Conservation (phyloP, 1,139 yeast species). For the Suhomyces anneliseae region DNA sequence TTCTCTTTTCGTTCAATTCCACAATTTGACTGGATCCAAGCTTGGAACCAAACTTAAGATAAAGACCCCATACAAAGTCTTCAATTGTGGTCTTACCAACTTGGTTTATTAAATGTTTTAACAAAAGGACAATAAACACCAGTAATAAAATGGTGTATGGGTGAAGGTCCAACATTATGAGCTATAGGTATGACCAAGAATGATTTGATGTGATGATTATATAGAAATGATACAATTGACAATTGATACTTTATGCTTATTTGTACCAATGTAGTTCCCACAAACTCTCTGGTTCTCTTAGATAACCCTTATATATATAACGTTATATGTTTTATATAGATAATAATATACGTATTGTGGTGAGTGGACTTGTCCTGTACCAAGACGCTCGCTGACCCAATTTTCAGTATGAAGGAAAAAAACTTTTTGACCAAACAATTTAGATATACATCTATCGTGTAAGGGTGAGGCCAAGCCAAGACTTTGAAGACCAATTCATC, state of each 20-base stretch:
- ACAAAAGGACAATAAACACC: conserved; percentile 32
- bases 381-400: neutral
- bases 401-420: conserved; percentile 7
- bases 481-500: neutral
- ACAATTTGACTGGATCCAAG: conserved; percentile 31
- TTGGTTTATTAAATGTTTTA: conserved; percentile 30
- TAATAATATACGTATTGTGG: no score
- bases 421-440: conserved; percentile 8
- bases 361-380: no score
- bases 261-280: no score
- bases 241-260: no score
- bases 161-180: conserved; percentile 27
- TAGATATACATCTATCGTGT: neutral
- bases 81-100: conserved; percentile 40
- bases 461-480: conserved; percentile 2
- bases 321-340: no score
- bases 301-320: no score
- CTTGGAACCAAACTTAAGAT: conserved; percentile 35
- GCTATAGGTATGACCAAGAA: neutral
- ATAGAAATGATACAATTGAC: no score
- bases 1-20: conserved; percentile 38
- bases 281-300: no score
- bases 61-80: conserved; percentile 42
- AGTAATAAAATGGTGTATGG: conserved; percentile 24
- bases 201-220: no score